These are phyloP conservation scores for Wickerhamia fluorescens DNA, from an alignment of 805 yeast species.

Conservation along the genomic window DNA sequence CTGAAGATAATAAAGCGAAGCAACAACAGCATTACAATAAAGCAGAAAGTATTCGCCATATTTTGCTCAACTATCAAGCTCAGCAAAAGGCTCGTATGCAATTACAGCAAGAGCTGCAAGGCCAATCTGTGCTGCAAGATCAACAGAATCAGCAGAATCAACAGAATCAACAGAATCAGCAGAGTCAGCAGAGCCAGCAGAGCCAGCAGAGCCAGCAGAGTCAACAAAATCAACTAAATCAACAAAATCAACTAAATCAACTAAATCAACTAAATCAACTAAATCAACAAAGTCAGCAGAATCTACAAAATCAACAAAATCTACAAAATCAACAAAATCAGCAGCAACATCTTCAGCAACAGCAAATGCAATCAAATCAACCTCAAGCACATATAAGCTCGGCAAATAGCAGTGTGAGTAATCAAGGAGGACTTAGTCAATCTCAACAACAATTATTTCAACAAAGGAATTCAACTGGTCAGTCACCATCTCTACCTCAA, in stretches of 20 bases:
- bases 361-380: conserved; percentile 1
- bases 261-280: conserved; percentile 3
- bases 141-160: conserved; percentile 13
- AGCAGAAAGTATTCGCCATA: conserved; percentile 57
- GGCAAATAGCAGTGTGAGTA: conserved; percentile 1
- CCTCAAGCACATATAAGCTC: background rate
- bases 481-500: no score
- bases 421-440: background rate
- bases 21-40: conserved; percentile 58
- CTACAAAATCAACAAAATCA: conserved; percentile 3
- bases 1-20: conserved; percentile 52
- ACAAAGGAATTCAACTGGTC: background rate
- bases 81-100: conserved; percentile 28
- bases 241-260: conserved; percentile 3
- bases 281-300: conserved; percentile 3
- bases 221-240: conserved; percentile 2
- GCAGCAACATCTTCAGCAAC: conserved; percentile 3
- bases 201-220: conserved; percentile 2
- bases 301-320: background rate
- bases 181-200: conserved; percentile 7
- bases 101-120: conserved; percentile 7
- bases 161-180: conserved; percentile 22
- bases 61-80: conserved; percentile 48
- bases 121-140: conserved; percentile 8
- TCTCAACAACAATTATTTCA: background rate